Conservation (phyloP, 495 filamentous ascomycete species). For the Trichoderma virens region DNA sequence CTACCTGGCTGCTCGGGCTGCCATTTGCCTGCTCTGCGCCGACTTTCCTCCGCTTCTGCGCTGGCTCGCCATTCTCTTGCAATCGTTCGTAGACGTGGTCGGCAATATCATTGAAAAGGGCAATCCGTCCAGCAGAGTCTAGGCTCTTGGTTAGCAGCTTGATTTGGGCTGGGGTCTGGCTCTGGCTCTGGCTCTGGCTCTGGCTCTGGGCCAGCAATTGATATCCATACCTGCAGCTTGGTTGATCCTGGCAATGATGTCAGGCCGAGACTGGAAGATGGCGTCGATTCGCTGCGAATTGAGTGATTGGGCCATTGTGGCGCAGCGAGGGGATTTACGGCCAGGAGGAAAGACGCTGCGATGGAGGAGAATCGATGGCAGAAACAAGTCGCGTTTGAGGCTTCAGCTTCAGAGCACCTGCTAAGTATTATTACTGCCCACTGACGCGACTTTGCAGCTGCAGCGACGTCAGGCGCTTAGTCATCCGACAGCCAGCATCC, state of each 20-base stretch:
- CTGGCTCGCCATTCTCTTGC: slow-evolving; percentile 26
- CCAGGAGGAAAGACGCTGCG: neutral
- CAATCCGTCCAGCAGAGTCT: slow-evolving; percentile 38
- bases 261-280: slow-evolving; percentile 38
- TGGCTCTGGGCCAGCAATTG: no score
- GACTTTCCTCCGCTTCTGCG: slow-evolving; percentile 42
- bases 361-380: neutral
- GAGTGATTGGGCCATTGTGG: slow-evolving; percentile 15
- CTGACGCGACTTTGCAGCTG: slow-evolving; percentile 1
- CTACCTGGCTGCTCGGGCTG: slow-evolving; percentile 12
- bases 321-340: neutral
- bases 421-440: neutral
- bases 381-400: neutral
- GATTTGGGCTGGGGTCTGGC: neutral
- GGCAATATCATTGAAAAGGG: slow-evolving; percentile 49
- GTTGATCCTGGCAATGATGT: slow-evolving; percentile 36
- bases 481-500: neutral
- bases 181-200: neutral
- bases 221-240: slow-evolving; percentile 34
- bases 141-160: slow-evolving; percentile 15
- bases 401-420: neutral
- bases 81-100: slow-evolving; percentile 36
- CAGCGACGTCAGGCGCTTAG: slow-evolving; percentile 3
- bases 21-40: slow-evolving; percentile 30
- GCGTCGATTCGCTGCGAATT: slow-evolving; percentile 32